Evolutionary conservation across 306 rosid genomes (phyloP).

Genomic region (Alnus glutinosa): DNA sequence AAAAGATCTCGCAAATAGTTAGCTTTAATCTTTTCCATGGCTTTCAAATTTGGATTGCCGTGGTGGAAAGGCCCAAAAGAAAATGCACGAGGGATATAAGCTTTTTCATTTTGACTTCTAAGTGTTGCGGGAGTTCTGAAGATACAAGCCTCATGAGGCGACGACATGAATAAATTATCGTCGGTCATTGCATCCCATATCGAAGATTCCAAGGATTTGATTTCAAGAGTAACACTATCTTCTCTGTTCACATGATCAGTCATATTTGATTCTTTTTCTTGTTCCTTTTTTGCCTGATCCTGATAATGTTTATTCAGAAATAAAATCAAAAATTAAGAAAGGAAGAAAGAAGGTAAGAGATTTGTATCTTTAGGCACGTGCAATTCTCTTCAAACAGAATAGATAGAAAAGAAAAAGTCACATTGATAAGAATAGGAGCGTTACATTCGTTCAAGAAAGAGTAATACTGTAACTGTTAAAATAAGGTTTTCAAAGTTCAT

Average conservation of each 20-base stretch:
- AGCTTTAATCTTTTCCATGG: slow-evolving; percentile 4
- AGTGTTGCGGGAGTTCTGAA: slow-evolving; percentile 23
- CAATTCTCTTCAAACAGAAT: no score
- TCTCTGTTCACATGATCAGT: not conserved
- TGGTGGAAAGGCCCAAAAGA: slow-evolving; percentile 28
- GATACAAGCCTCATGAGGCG: slow-evolving; percentile 5
- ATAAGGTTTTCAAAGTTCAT: no score
- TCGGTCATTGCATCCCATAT: not conserved
- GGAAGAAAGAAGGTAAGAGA: no score
- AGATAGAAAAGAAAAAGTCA: no score
- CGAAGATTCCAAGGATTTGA: not conserved
- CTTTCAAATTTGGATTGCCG: not conserved
- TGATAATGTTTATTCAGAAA: not conserved
- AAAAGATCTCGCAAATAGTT: not conserved
- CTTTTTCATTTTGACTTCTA: not conserved
- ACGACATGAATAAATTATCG: not conserved
- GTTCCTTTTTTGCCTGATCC: not conserved
- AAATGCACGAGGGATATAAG: not conserved
- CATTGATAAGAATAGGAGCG: no score
- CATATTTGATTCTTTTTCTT: not conserved
- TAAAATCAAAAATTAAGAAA: not conserved
- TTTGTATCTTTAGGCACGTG: no score
- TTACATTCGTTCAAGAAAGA: no score
- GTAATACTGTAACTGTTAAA: no score
- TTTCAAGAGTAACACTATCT: not conserved